Conservation (phyloP, 108 stramenopile genomes). For the Tribonema minus region DNA sequence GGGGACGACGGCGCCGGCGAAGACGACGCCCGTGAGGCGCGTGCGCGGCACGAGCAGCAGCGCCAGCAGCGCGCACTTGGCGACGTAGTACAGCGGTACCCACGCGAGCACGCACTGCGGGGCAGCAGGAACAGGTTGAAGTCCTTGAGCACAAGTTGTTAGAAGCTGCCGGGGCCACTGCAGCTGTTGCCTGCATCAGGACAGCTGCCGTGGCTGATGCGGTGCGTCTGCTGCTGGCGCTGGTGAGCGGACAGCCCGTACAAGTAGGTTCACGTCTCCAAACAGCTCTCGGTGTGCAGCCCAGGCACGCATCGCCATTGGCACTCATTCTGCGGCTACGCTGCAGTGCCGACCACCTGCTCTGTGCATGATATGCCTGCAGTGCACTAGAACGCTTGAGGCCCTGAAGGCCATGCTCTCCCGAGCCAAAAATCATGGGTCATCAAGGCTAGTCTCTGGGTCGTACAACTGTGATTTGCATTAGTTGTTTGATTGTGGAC, state of each 20-base stretch:
- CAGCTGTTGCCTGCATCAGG: background rate
- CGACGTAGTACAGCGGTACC: conserved; percentile 36
- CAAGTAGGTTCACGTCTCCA: no score
- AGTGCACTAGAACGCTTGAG: no score
- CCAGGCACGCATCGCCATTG: no score
- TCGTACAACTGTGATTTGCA: background rate
- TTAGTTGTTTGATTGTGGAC: background rate
- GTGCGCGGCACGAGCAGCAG: conserved; percentile 17
- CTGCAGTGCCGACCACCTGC: no score
- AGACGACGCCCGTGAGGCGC: conserved; percentile 13
- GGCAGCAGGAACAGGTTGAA: background rate
- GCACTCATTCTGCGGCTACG: no score
- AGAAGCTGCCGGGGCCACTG: background rate
- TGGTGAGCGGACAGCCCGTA: background rate
- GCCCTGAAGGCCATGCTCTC: no score
- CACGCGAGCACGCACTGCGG: conserved; percentile 24
- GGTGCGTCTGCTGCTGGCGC: background rate
- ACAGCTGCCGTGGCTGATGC: background rate
- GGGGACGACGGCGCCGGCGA: conserved; percentile 26
- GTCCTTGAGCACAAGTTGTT: background rate
- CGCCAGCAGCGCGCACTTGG: conserved; percentile 28
- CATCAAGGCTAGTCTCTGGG: background rate
- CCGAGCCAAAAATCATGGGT: background rate
- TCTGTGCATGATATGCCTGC: no score
- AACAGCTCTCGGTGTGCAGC: no score